Base-by-base conservation (phyloP, 768 basidiomycete species). In the Amanita exitialis region DNA sequence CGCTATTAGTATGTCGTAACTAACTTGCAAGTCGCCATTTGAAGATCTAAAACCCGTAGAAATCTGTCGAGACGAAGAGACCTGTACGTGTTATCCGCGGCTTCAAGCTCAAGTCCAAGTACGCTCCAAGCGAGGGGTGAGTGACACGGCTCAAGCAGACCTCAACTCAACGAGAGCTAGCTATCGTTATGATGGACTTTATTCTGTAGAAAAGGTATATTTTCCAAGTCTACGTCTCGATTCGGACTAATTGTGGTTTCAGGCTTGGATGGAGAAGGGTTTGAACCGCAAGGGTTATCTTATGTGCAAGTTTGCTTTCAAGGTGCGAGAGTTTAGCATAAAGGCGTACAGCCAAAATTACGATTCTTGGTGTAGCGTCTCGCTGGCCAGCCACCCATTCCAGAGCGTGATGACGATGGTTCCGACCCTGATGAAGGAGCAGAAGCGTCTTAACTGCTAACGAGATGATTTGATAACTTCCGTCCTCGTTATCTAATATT, bases 161-260 rank as follows among this genome's bases (percentile, higher is more conserved):
- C 12, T 15, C 28, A 42, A 28, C 12, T 15, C 28, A 42, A 28
- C 50, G 32, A 56, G n/a, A 25, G 34, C 37, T 44, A 87, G 88
- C 21, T 96, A 93, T 62, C 81, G 91, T 7, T 96, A 96, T 60
- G 92, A 95, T 58, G 93, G 93, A 1, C 71, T 96, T 9, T 96
- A 95, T 61, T 68, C 60, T 1, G 85, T 91, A 13, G 85, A 85
- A 64, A 81, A 82, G 71, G 87, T 78, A 54, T 44, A 68, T 38
- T 25, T 27, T 15, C 10, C 8, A n/a, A 13, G 27, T 8, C 3
- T 13, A 35, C 25, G 16, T 38, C 46, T 28, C 15, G 8, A 3
- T 20, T 49, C 15, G 6, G 46, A 47, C 41, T 58, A 46, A 25
- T 51, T 21, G 2, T 1, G 20, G 32, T 28, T 32, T 1, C 56